phyloP scores from a whole-genome alignment of 2,329 filamentous ascomycete species.

The Diplodia mutila region DNA sequence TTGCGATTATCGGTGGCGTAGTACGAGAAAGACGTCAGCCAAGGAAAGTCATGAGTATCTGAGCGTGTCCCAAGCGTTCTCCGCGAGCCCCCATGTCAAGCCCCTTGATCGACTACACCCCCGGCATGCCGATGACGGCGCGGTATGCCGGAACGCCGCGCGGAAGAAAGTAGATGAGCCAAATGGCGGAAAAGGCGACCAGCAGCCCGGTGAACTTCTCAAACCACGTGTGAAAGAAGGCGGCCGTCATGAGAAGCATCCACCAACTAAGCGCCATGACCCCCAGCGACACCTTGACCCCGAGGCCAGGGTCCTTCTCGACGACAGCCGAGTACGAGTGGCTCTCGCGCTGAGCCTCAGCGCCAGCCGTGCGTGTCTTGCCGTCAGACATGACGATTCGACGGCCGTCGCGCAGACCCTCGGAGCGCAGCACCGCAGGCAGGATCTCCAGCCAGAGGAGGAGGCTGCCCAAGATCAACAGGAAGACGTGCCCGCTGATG shows the following conservation, averaged over 20 bases:
- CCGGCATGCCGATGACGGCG: constrained; percentile 52
- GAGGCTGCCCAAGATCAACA: constrained; percentile 81
- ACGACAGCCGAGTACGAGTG: constrained; percentile 29
- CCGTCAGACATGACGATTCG: constrained; percentile 69
- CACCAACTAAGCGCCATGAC: constrained; percentile 78
- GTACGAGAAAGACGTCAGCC: constrained; percentile 23
- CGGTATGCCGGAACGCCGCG: constrained; percentile 48
- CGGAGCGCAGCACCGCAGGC: constrained; percentile 57
- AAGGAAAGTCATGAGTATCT: neutral
- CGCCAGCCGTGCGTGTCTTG: constrained; percentile 55
- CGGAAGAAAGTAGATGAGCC: constrained; percentile 53
- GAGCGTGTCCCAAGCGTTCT: constrained; percentile 14
- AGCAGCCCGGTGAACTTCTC: constrained; percentile 72
- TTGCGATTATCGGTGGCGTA: neutral
- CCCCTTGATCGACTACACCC: constrained; percentile 37
- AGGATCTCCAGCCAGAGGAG: constrained; percentile 83
- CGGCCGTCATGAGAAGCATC: constrained; percentile 98
- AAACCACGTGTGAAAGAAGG: constrained; percentile 98
- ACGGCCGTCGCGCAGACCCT: constrained; percentile 62
- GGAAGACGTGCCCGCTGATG: constrained; percentile 92
- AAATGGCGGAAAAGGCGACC: constrained; percentile 52
- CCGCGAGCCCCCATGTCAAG: constrained; percentile 4
- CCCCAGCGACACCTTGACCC: constrained; percentile 57
- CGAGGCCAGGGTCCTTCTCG: constrained; percentile 49
- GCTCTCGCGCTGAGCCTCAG: constrained; percentile 42